These are phyloP conservation scores for Nakazawaea ishiwadae DNA, from an alignment of 805 yeast species.

Conservation along the genomic window DNA sequence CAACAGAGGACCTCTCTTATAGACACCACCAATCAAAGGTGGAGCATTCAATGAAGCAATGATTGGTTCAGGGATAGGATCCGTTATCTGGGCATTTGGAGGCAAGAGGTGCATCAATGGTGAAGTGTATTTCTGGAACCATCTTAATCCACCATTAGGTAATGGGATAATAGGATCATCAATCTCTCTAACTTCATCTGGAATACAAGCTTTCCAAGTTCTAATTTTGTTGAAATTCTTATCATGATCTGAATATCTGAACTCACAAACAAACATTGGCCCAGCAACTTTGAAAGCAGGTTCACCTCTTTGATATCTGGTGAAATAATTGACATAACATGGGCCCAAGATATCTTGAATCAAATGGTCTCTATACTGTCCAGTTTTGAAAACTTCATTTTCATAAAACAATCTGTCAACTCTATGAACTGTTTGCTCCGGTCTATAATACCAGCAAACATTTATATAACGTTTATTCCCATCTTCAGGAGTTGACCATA, in stretches of 20 bases:
- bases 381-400: constrained; percentile 94
- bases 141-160: constrained; percentile 49
- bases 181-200: constrained; percentile 87
- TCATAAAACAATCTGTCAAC: constrained; percentile 84
- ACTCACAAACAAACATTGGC: constrained; percentile 90
- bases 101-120: constrained; percentile 80
- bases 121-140: constrained; percentile 71
- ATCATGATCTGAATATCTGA: constrained; percentile 86
- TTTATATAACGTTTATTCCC: constrained; percentile 82
- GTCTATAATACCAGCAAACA: constrained; percentile 96
- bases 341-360: constrained; percentile 88
- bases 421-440: constrained; percentile 96
- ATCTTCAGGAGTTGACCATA: constrained; percentile 79
- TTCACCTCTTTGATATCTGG: constrained; percentile 92
- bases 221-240: constrained; percentile 90
- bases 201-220: constrained; percentile 98
- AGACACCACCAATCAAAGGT: constrained; percentile 91
- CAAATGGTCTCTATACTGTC: constrained; percentile 92
- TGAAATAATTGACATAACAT: constrained; percentile 91
- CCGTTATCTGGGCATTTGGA: constrained; percentile 63
- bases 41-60: constrained; percentile 85
- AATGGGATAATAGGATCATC: constrained; percentile 81
- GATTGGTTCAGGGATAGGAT: constrained; percentile 78
- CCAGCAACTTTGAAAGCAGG: constrained; percentile 77
- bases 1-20: constrained; percentile 65